Evolutionary conservation across 768 basidiomycete genomes (phyloP).

Genomic region (Tricholoma saponaceum): DNA sequence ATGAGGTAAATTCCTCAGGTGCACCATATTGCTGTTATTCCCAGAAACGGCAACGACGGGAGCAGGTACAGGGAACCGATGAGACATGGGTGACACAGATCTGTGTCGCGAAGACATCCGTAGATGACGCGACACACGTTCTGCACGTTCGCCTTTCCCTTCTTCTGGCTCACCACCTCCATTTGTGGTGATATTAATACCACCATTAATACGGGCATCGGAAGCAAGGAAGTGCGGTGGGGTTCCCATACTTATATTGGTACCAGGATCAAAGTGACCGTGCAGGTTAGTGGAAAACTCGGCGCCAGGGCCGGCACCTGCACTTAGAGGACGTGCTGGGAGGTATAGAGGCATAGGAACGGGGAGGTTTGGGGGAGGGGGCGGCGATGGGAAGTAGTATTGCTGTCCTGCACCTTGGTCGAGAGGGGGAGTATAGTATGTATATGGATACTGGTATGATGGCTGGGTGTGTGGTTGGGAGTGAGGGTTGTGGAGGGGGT

Average conservation of each 20-base stretch:
- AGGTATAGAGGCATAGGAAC: conserved; percentile 8
- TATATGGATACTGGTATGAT: conserved; percentile 19
- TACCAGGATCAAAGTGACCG: background rate
- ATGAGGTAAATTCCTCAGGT: conserved; percentile 2
- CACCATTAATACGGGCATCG: background rate
- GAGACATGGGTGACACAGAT: conserved; percentile 60
- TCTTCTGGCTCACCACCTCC: conserved; percentile 38
- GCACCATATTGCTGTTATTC: background rate
- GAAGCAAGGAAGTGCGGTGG: conserved; percentile 1
- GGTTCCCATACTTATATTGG: conserved; percentile 14
- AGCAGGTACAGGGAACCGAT: conserved; percentile 41
- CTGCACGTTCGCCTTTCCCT: conserved; percentile 58
- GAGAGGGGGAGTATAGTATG: conserved; percentile 21
- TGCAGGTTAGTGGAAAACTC: background rate
- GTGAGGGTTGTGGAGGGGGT: background rate
- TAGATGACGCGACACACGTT: conserved; percentile 56
- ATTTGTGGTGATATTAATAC: background rate
- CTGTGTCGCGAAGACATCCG: conserved; percentile 52
- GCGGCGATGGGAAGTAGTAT: conserved; percentile 32
- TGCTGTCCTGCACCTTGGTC: conserved; percentile 17
- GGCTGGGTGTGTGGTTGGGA: conserved; percentile 24
- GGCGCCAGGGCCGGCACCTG: background rate
- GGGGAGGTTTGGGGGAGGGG: background rate
- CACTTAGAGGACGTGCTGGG: conserved; percentile 11
- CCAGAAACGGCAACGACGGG: background rate